phyloP scores from a whole-genome alignment of 2,329 filamentous ascomycete species.

The Colletotrichum sp. region DNA sequence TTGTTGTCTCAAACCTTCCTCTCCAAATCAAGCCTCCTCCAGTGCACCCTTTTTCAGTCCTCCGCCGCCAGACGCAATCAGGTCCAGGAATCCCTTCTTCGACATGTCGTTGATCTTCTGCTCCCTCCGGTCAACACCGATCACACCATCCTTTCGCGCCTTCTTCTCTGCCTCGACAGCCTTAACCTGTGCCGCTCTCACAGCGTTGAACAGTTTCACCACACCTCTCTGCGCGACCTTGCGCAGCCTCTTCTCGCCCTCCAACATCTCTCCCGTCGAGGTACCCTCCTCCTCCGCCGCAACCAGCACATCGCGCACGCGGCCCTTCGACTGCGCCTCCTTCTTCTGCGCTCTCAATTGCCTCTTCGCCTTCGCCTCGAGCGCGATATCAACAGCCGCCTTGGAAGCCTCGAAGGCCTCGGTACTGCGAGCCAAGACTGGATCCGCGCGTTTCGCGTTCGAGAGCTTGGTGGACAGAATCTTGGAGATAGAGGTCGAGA shows the following conservation, averaged over 20 bases:
- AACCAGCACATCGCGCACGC: slow-evolving; percentile 84
- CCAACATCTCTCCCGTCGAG: slow-evolving; percentile 62
- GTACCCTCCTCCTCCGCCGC: slow-evolving; percentile 48
- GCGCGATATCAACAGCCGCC: slow-evolving; percentile 74
- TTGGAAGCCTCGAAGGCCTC: slow-evolving; percentile 75
- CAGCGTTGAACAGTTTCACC: slow-evolving; percentile 94
- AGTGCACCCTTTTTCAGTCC: slow-evolving; percentile 63
- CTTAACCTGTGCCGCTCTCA: slow-evolving; percentile 89
- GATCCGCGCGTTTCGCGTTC: slow-evolving; percentile 80
- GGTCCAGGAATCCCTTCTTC: slow-evolving; percentile 92
- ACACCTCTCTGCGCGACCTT: slow-evolving; percentile 94
- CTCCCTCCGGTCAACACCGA: slow-evolving; percentile 81
- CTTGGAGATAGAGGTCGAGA: slow-evolving; percentile 91
- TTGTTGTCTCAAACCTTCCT: background rate
- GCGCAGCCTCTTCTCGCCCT: slow-evolving; percentile 79
- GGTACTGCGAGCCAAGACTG: slow-evolving; percentile 85
- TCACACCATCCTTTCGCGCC: slow-evolving; percentile 72
- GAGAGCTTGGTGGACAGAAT: slow-evolving; percentile 91
- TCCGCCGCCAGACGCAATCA: slow-evolving; percentile 75
- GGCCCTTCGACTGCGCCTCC: slow-evolving; percentile 81
- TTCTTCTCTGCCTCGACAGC: slow-evolving; percentile 78
- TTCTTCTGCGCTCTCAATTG: slow-evolving; percentile 83
- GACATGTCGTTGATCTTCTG: slow-evolving; percentile 95
- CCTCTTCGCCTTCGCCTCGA: slow-evolving; percentile 81
- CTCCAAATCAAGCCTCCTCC: slow-evolving; percentile 55